Percentiles rank a stretch among this genome's conserved stretches.
These are phyloP conservation scores for Naganishia liquefaciens DNA, from an alignment of 1,284 basidiomycete species.

Conservation along the genomic window DNA sequence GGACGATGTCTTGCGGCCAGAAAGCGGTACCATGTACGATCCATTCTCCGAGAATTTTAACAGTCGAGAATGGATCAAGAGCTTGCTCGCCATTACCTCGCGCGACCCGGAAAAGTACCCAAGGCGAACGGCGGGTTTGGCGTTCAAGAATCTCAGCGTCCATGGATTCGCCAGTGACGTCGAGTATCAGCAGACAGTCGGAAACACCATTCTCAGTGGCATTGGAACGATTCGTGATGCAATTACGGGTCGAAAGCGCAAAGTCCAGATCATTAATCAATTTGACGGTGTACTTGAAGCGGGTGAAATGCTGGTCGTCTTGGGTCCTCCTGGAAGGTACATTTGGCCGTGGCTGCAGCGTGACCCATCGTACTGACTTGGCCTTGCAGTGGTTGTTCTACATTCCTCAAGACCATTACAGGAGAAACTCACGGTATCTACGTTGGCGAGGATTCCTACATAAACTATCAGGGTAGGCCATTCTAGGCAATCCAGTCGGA, in stretches of 20 bases:
- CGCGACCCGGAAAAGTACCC: constrained; percentile 46
- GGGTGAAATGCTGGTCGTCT: constrained; percentile 61
- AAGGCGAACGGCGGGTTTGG: constrained; percentile 54
- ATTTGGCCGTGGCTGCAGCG: constrained; percentile 9
- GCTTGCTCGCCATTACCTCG: constrained; percentile 42
- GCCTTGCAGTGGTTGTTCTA: constrained; percentile 61
- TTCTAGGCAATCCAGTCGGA: neutral
- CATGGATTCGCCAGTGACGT: constrained; percentile 56
- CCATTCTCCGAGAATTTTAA: constrained; percentile 55
- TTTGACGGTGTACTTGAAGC: constrained; percentile 56
- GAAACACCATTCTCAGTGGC: constrained; percentile 53
- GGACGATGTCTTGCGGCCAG: constrained; percentile 34
- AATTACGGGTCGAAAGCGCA: constrained; percentile 49
- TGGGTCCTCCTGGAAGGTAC: constrained; percentile 63
- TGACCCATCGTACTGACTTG: neutral
- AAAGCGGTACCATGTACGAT: constrained; percentile 51
- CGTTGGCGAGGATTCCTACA: constrained; percentile 50
- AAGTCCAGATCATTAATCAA: constrained; percentile 57
- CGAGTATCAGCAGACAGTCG: constrained; percentile 58
- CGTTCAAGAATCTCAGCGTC: constrained; percentile 56
- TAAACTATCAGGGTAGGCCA: constrained; percentile 53
- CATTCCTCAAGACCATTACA: constrained; percentile 60
- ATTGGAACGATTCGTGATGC: constrained; percentile 48
- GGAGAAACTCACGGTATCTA: constrained; percentile 59
- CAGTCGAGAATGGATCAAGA: constrained; percentile 53